Percentiles rank a stretch among this genome's conserved stretches.
Conservation (phyloP, 495 filamentous ascomycete species). For the Bathelium albidoporum region DNA sequence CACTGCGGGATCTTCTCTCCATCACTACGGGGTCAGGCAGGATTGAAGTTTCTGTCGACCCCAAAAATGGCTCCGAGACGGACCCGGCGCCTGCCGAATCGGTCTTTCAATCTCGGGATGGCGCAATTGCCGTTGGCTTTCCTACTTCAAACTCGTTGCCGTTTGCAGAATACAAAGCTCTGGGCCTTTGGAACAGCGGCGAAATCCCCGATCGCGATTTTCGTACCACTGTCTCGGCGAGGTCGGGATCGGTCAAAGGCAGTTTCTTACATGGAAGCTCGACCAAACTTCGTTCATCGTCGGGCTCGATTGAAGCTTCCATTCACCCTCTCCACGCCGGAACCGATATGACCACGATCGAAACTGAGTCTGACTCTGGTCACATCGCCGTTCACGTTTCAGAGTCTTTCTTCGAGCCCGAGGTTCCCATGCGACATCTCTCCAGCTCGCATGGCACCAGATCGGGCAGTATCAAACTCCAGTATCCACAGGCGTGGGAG, state of each 20-base stretch:
- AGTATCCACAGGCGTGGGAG: slow-evolving; percentile 30
- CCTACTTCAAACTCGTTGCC: neutral
- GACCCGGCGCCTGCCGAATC: slow-evolving; percentile 20
- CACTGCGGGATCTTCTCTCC: slow-evolving; percentile 22
- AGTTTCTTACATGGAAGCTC: slow-evolving; percentile 25
- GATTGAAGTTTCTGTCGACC: slow-evolving; percentile 24
- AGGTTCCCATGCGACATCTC: slow-evolving; percentile 15
- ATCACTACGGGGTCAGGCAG: slow-evolving; percentile 22
- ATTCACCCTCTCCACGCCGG: slow-evolving; percentile 20
- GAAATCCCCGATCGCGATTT: slow-evolving; percentile 26
- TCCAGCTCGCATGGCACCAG: slow-evolving; percentile 17
- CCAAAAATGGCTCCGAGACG: slow-evolving; percentile 13
- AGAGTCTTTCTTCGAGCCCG: slow-evolving; percentile 11
- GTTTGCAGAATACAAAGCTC: neutral
- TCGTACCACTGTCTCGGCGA: slow-evolving; percentile 15
- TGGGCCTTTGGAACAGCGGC: neutral
- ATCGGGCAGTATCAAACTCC: slow-evolving; percentile 20
- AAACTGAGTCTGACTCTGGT: slow-evolving; percentile 17
- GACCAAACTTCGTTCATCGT: slow-evolving; percentile 13
- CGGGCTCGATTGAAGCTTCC: slow-evolving; percentile 21
- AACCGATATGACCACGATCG: slow-evolving; percentile 13
- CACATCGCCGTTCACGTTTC: slow-evolving; percentile 15
- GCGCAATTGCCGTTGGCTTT: slow-evolving; percentile 21
- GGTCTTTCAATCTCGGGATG: slow-evolving; percentile 15
- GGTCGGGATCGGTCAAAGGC: slow-evolving; percentile 20